These are phyloP conservation scores for Rusavskia elegans DNA, from an alignment of 495 filamentous ascomycete species.

Conservation along the genomic window DNA sequence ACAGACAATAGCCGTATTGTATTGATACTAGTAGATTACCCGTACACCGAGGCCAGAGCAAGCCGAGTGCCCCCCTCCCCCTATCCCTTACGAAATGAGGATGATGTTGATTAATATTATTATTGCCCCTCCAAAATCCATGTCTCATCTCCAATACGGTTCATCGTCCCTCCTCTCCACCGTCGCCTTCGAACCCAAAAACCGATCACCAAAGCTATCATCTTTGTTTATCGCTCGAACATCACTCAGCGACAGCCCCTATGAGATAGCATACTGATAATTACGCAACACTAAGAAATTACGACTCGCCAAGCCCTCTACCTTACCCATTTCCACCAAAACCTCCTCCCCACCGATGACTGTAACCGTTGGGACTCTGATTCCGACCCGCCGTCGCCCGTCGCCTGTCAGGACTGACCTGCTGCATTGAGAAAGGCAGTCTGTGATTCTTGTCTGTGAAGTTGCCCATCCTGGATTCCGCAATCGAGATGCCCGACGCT, in stretches of 20 bases:
- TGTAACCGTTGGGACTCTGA: conserved; percentile 7
- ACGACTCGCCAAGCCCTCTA: not conserved
- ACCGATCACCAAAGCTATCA: not conserved
- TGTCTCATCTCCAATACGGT: not conserved
- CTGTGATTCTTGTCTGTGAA: not conserved
- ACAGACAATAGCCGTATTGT: too few relatives aligned
- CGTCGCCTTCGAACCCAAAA: not conserved
- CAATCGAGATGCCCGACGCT: conserved; percentile 30
- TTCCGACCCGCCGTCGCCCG: not conserved
- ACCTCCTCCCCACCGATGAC: not conserved
- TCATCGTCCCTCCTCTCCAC: not conserved
- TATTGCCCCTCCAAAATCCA: not conserved
- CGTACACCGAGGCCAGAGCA: too few relatives aligned
- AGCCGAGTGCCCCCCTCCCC: not conserved
- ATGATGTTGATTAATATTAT: too few relatives aligned
- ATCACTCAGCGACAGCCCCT: too few relatives aligned
- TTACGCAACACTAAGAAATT: not conserved
- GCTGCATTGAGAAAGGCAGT: conserved; percentile 5
- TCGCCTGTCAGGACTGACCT: not conserved
- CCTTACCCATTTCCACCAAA: not conserved
- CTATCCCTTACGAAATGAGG: not conserved
- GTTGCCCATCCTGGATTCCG: not conserved
- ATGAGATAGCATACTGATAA: not conserved
- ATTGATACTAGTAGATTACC: too few relatives aligned
- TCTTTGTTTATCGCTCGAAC: not conserved